A percentile compares a stretch with the other conserved stretches of the same genome.
Evolutionary conservation across 2,329 filamentous ascomycete genomes (phyloP).

Genomic region (Aspergillus tanneri): DNA sequence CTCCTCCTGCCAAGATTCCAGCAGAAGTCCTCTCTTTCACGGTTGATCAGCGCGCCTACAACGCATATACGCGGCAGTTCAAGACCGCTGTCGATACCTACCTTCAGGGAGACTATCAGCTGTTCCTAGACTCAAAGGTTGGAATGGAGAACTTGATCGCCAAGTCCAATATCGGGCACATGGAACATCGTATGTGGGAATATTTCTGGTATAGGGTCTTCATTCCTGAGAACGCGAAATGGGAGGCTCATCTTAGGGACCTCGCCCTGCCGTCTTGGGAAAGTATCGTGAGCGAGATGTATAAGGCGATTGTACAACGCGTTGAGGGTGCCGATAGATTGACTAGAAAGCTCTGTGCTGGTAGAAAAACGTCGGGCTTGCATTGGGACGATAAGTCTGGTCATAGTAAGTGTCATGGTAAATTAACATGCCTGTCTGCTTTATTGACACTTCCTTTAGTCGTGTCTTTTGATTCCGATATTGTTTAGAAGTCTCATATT

Average conservation of each 20-base stretch:
- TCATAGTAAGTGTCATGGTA: too few species aligned
- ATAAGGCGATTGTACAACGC: constrained; percentile 23
- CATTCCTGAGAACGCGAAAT: constrained; percentile 26
- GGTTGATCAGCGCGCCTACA: constrained; percentile 25
- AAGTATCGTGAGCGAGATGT: constrained; percentile 26
- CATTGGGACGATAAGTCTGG: too few species aligned
- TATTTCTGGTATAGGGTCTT: constrained; percentile 28
- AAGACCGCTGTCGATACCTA: constrained; percentile 7
- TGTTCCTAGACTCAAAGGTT: constrained; percentile 17
- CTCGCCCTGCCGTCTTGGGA: constrained; percentile 30
- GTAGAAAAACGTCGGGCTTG: too few species aligned
- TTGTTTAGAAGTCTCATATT: too few species aligned
- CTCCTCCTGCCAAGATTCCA: constrained; percentile 28
- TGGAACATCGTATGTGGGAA: constrained; percentile 21
- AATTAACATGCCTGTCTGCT: too few species aligned
- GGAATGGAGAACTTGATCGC: constrained; percentile 14
- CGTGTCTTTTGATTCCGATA: too few species aligned
- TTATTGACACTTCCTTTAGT: too few species aligned
- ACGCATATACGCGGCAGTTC: constrained; percentile 11
- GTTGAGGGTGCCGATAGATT: constrained; percentile 24
- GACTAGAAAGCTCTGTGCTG: too few species aligned
- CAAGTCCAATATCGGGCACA: constrained; percentile 9
- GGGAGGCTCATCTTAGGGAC: constrained; percentile 24
- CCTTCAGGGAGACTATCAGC: constrained; percentile 11
- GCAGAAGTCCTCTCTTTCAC: constrained; percentile 22